These are phyloP conservation scores for Naganishia sp. DNA, from an alignment of 1,284 basidiomycete species.

Conservation along the genomic window DNA sequence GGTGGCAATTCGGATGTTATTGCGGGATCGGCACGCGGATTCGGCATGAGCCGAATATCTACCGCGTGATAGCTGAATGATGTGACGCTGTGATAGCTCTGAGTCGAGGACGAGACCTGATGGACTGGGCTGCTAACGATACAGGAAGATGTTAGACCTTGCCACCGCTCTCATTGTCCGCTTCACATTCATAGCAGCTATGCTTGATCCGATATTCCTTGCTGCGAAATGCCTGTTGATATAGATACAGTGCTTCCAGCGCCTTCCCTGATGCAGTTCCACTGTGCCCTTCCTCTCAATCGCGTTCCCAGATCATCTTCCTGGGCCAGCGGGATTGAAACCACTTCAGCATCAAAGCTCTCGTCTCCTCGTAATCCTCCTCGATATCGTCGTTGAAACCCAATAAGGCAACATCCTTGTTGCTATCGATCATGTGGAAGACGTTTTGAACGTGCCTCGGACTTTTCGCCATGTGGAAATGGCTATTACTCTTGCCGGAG, in stretches of 20 bases:
- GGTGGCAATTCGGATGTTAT: neutral
- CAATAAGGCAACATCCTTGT: conserved; percentile 38
- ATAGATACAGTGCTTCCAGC: conserved; percentile 20
- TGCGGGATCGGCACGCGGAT: neutral
- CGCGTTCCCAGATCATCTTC: conserved; percentile 46
- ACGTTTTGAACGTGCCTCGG: conserved; percentile 39
- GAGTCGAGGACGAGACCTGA: no score
- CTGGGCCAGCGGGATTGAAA: conserved; percentile 47
- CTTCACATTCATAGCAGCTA: no score
- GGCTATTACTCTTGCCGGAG: conserved; percentile 41
- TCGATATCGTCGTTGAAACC: conserved; percentile 52
- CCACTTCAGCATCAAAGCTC: conserved; percentile 43
- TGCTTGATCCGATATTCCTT: no score
- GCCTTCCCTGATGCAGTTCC: neutral
- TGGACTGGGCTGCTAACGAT: no score
- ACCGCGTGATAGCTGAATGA: no score
- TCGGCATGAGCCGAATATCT: neutral
- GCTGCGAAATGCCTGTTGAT: neutral
- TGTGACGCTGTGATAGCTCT: no score
- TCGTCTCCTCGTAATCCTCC: conserved; percentile 41
- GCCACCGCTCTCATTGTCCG: no score
- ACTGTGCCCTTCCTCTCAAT: conserved; percentile 1
- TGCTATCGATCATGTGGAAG: conserved; percentile 41
- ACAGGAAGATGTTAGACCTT: no score
- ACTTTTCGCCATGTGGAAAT: conserved; percentile 48